Percentiles rank a stretch among this genome's conserved stretches.
Conservation (phyloP, 441 rosid species). For the Gossypium lobatum region DNA sequence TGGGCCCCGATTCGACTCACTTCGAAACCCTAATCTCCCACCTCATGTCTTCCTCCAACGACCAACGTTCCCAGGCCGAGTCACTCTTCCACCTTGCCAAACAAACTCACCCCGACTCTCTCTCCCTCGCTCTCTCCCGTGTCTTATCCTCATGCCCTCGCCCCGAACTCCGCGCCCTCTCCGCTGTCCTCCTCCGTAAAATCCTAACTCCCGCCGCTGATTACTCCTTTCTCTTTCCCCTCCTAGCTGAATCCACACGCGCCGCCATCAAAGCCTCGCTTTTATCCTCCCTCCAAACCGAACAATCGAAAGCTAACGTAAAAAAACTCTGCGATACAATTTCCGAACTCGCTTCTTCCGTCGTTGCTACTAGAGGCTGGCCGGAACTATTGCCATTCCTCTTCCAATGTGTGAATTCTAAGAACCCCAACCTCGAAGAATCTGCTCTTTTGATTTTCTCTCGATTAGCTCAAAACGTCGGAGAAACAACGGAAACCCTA, state of each 20-base stretch:
- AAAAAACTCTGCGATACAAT: conserved; percentile 45
- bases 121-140: conserved; percentile 34
- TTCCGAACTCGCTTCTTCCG: conserved; percentile 41
- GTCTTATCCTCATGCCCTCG: conserved; percentile 24
- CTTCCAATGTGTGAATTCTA: conserved; percentile 39
- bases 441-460: conserved; percentile 43
- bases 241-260: conserved; percentile 31
- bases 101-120: conserved; percentile 37
- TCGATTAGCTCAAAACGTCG: conserved; percentile 41
- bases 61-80: conserved; percentile 45
- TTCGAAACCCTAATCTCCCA: conserved; percentile 44
- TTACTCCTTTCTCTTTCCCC: conserved; percentile 24
- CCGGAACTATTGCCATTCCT: conserved; percentile 44
- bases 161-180: conserved; percentile 35
- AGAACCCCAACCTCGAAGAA: conserved; percentile 31
- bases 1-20: conserved; percentile 37
- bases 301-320: conserved; percentile 27
- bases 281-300: conserved; percentile 32
- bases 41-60: conserved; percentile 50
- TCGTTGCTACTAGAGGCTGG: conserved; percentile 37
- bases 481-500: conserved; percentile 25
- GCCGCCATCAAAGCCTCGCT: conserved; percentile 32
- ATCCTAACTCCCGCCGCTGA: conserved; percentile 34
- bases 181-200: conserved; percentile 44
- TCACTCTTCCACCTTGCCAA: conserved; percentile 37